Base-by-base conservation (phyloP, 2,329 filamentous ascomycete genomes). In the Ilyonectria destructans region DNA sequence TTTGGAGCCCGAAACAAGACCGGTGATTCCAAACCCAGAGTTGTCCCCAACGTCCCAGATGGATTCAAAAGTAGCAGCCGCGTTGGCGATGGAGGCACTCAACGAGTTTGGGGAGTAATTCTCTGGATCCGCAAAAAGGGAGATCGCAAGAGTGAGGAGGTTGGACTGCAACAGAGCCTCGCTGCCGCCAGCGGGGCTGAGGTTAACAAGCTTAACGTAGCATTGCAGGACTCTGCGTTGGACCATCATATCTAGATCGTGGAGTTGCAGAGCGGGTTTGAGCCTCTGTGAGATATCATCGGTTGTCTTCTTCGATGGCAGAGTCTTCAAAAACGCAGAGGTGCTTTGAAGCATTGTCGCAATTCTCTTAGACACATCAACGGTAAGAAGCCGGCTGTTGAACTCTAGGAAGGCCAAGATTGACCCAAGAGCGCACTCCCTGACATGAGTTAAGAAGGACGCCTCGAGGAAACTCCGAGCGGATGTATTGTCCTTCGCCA, bases 11-110 rank as follows among this genome's bases (percentile, higher is more conserved):
- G 89, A 87, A 1, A 97, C 91, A 23, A 98, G 84, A 1, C 95
- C 94, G 10, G 94, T 97, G 17, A 99, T 92, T 3, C 97, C 96
- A 80, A 97, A 98, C 1, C 95, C 96, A 74, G 92, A 95, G 77
- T 98, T 98, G 79, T 99, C 96, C 9, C 91, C 93, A 7, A 97
- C 89, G 70, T 98, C 96, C 96, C 96, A 99, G 45, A 99, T 90
- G 1, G 91, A 95, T 75, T 99, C 96, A 76, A 98, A 98, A 3
- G 91, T 93, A 6, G 93, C 94, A 1, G 95, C 93, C 17, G 95
- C 93, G 72, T 92, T 96, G 19, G 96, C 96, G 76, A 99, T 98
- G 0, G 95, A 94, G 15, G 94, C 93, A 76, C 96, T 97, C 55
- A 98, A 80, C 2, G 95, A 96, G 75, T 90, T 96, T 17, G 93